phyloP scores from a whole-genome alignment of 768 basidiomycete species.

The Phallus indusiatus region DNA sequence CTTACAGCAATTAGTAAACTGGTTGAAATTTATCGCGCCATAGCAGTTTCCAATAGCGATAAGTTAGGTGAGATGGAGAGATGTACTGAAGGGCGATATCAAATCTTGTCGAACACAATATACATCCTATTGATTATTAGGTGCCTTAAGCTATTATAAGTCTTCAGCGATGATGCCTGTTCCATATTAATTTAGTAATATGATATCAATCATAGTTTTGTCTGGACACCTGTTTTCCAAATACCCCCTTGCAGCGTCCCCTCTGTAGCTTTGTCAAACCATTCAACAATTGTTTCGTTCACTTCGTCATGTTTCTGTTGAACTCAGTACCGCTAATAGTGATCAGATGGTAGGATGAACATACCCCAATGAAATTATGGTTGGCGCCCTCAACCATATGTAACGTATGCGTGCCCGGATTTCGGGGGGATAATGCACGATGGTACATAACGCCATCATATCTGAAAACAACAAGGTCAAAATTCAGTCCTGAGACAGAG shows the following conservation, averaged over 20 bases:
- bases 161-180: background rate
- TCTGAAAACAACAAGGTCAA: constrained; percentile 24
- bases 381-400: constrained; percentile 66
- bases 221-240: constrained; percentile 48
- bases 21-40: no score
- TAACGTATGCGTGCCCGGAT: constrained; percentile 61
- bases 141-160: background rate
- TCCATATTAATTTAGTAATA: background rate
- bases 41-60: no score
- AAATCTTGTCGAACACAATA: no score
- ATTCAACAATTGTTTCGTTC: constrained; percentile 56
- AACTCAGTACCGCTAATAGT: background rate
- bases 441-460: constrained; percentile 69
- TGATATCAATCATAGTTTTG: constrained; percentile 28
- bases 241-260: constrained; percentile 49
- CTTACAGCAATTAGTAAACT: no score
- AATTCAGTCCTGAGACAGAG: background rate
- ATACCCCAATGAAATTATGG: constrained; percentile 64
- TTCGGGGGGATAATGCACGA: constrained; percentile 43
- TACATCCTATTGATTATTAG: background rate
- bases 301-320: constrained; percentile 53
- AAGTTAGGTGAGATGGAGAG: no score
- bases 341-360: constrained; percentile 9
- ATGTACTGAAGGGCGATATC: no score
- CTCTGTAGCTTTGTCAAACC: constrained; percentile 45